These are phyloP conservation scores for Lippia alba DNA, from an alignment of 305 asterid genomes.

Conservation along the genomic window DNA sequence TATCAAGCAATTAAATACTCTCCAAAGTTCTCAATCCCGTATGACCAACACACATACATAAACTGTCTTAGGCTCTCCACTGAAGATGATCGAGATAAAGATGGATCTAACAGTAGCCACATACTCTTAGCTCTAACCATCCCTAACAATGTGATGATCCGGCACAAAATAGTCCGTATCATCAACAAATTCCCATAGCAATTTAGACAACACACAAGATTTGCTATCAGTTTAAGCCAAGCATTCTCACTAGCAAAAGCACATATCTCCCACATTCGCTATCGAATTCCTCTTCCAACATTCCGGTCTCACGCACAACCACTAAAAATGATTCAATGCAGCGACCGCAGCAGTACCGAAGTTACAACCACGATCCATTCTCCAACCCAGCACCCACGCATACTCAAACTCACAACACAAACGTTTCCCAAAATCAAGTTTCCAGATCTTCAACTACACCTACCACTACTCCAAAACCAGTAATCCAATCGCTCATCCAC, in stretches of 20 bases:
- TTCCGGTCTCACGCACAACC: constrained; percentile 3
- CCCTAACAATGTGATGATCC: constrained; percentile 1
- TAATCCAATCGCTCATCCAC: constrained; percentile 29
- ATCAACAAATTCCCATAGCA: neutral
- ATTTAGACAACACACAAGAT: neutral
- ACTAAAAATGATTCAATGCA: neutral
- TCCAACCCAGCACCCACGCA: constrained; percentile 29
- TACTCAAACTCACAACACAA: constrained; percentile 24
- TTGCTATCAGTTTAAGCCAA: neutral
- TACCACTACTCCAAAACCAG: constrained; percentile 24
- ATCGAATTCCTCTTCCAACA: constrained; percentile 1
- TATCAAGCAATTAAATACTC: neutral
- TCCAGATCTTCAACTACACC: constrained; percentile 42
- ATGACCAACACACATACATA: neutral
- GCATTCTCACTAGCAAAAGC: constrained; percentile 3
- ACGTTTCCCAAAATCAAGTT: constrained; percentile 24
- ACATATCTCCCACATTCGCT: neutral
- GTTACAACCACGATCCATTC: constrained; percentile 19
- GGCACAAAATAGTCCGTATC: neutral
- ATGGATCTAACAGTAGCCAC: constrained; percentile 5
- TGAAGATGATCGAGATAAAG: constrained; percentile 5
- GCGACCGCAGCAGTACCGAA: constrained; percentile 3
- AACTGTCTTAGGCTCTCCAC: neutral
- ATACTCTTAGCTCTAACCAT: neutral
- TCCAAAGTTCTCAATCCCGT: neutral